Conservation (phyloP, 805 yeast genomes). For the Jamesozyma piceae region DNA sequence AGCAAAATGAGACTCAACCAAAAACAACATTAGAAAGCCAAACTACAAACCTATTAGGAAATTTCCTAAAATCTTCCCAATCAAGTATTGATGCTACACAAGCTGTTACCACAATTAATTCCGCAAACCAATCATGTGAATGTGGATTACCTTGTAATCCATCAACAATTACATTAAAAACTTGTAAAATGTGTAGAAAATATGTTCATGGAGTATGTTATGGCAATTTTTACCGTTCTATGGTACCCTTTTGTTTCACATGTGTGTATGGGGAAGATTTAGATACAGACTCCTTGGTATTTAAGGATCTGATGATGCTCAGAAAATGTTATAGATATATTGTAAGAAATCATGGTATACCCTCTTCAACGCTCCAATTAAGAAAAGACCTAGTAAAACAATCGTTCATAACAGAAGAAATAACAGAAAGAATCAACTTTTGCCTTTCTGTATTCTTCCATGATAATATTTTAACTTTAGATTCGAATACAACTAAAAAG, state of each 20-base stretch:
- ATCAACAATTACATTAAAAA: conserved; percentile 7
- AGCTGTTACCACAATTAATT: conserved; percentile 3
- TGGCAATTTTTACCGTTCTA: conserved; percentile 16
- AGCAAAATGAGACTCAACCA: not conserved
- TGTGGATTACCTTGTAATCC: conserved; percentile 17
- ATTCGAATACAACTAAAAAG: not conserved
- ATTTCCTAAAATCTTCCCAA: conserved; percentile 22
- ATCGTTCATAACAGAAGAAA: conserved; percentile 7
- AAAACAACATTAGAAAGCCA: conserved; percentile 15
- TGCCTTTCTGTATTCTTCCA: conserved; percentile 12
- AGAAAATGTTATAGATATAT: conserved; percentile 31
- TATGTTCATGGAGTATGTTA: conserved; percentile 32
- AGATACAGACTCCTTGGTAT: conserved; percentile 12
- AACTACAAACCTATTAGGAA: conserved; percentile 27
- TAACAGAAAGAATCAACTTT: conserved; percentile 11
- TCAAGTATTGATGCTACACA: conserved; percentile 27
- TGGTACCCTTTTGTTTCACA: conserved; percentile 19
- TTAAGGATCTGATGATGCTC: conserved; percentile 28
- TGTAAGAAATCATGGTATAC: conserved; percentile 16
- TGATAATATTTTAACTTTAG: conserved; percentile 10
- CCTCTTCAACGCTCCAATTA: conserved; percentile 10
- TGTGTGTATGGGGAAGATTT: conserved; percentile 21
- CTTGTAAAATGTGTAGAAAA: conserved; percentile 29
- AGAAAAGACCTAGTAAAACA: conserved; percentile 10
- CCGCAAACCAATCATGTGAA: conserved; percentile 22